These are phyloP conservation scores for Akanthomyces dipterigenus DNA, from an alignment of 2,329 filamentous ascomycete species.

Conservation along the genomic window DNA sequence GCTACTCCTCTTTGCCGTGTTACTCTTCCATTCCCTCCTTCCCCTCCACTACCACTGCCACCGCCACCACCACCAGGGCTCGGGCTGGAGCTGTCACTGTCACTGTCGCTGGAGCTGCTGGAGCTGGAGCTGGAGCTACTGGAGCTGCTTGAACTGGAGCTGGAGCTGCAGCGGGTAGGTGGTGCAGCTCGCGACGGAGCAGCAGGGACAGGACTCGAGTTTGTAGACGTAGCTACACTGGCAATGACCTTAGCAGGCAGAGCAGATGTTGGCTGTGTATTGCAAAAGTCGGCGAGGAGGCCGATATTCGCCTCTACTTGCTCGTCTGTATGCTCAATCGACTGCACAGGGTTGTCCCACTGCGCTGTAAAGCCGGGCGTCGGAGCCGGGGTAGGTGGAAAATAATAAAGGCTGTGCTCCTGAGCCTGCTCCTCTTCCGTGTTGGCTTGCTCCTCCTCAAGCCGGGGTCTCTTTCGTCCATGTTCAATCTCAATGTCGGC, in stretches of 20 bases:
- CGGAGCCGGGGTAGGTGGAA: neutral
- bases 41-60: no score
- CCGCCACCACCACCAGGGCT: no score
- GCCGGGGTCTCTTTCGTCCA: neutral
- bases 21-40: no score
- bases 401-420: neutral
- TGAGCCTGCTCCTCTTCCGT: neutral
- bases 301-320: neutral
- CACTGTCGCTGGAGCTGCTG: no score
- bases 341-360: neutral
- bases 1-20: no score
- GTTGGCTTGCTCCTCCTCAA: neutral
- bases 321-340: neutral
- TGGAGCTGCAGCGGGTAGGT: no score
- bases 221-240: no score
- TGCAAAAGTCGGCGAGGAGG: neutral
- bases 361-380: neutral
- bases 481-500: neutral
- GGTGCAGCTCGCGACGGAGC: no score
- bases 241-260: neutral
- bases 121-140: no score
- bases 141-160: no score
- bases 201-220: no score
- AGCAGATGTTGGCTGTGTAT: neutral
- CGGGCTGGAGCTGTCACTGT: no score